Evolutionary conservation across 495 filamentous ascomycete genomes (phyloP), one percentile per base, ranked within the genome.

Genomic region (Aspergillus biplanus): DNA sequence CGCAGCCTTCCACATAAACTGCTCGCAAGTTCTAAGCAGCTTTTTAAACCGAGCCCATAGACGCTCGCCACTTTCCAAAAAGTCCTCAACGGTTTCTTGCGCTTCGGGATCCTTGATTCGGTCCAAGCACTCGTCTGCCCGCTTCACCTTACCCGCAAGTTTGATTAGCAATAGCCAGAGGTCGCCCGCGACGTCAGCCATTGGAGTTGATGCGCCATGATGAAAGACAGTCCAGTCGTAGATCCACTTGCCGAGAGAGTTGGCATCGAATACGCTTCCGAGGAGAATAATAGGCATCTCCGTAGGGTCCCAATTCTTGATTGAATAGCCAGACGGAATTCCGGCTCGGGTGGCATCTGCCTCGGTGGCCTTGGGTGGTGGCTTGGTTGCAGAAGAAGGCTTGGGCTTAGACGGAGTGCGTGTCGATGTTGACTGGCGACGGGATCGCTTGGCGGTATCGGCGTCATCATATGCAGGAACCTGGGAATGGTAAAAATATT

Each of bases 161-260:
- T 96, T 92, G 78, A 97, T 97, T 63, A 98, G 83, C 48, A 97
- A 81, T 34, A 97, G 85, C 95, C 95, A 99, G 64, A 99, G 78
- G 70, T 97, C 93, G 71, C 95, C 95, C 18, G 95, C 93, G 72
- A 97, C 88, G 62, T 97, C 93, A 46, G 92, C 87, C 73, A 97
- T 93, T 63, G 95, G 92, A 4, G 92, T 92, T 33, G 86, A 86
- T 11, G 92, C 84, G 46, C 92, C 92, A 66, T 96, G 90, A 74
- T 90, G 88, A 80, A 92, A 97, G 62, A 97, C 92, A 34, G 95
- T 97, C 95, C 95, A 99, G 83, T 99, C 96, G 80, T 97, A 99
- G 73, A 99, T 94, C 95, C 95, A 99, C 77, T 97, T 97, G 70
- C 95, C 95, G 15, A 99, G 85, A 21, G 92, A 96, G 84, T 97